Base-by-base conservation (phyloP, 495 filamentous ascomycete species). In the Penicillium malachiteum region DNA sequence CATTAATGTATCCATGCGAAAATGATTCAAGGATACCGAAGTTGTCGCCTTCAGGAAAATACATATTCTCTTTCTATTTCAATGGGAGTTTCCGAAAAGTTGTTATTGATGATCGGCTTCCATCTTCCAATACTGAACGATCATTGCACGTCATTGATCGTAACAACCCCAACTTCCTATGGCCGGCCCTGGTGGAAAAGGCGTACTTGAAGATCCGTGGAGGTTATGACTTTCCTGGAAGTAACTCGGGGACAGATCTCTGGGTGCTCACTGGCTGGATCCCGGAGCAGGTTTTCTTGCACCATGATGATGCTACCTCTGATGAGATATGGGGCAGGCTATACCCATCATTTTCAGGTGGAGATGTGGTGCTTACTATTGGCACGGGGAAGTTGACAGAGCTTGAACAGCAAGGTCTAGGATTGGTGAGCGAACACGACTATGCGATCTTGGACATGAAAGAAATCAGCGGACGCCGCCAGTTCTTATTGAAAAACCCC, bases 171-270 rank as follows among this genome's bases (percentile, higher is more conserved):
- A 70, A 67, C 14, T 78, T 92, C 37, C 66, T 96, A 17, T 97
- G 91, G 90, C 94, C 93, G n/a, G 92, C 94, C 21, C 74, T 99
- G 30, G 74, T 97, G 34, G 94, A 99, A 70, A 99, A 99, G 65
- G 94, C 94, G 3, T 99, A 97, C 57, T 75, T 99, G n/a, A 99
- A 97, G 73, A 81, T 97, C 7, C 83, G 91, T 17, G 95, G 95
- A 33, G 95, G 94, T 33, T 99, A 99, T 69, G 91, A 97, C 59
- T 97, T 99, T 60, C 94, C 94, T 2, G 94, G 94, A n/a, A 97
- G 93, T 62, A 97, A 99, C 66, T 97, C 92, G 3, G 92, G 89
- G 2, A 96, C 92, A 6, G 94, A 99, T 67, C 72, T 99, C 3
- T 90, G 90, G 76, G 85, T 92, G 11, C 69, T 99, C 46, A 95